phyloP scores from a whole-genome alignment of 148 eudicot species.

The Dysphania ambrosioides region DNA sequence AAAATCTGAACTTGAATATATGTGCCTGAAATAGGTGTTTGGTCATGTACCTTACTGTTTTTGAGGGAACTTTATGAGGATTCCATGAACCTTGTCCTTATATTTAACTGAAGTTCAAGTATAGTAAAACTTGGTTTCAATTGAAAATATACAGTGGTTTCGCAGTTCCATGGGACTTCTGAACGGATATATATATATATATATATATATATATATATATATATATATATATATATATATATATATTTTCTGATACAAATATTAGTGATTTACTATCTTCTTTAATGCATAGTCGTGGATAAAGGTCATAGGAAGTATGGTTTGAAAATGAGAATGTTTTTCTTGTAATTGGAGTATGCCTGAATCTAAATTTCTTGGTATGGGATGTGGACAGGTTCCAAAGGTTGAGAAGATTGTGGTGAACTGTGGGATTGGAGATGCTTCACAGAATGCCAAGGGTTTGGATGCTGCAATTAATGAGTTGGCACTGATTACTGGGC shows the following conservation, averaged over 20 bases:
- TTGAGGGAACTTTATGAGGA: not conserved
- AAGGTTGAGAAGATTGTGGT: conserved; percentile 84
- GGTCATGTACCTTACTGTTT: not conserved
- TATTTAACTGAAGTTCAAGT: not conserved
- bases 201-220: no score
- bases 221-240: no score
- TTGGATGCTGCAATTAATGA: conserved; percentile 83
- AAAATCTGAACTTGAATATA: no score
- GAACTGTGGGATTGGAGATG: conserved; percentile 95
- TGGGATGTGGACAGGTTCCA: conserved; percentile 57
- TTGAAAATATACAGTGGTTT: not conserved
- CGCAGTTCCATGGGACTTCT: not conserved
- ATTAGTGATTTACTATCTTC: no score
- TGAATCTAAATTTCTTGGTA: conserved; percentile 1
- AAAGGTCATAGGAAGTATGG: not conserved
- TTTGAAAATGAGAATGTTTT: not conserved
- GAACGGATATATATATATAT: no score
- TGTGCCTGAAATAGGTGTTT: no score
- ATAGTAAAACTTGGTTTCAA: not conserved
- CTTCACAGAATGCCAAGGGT: conserved; percentile 93
- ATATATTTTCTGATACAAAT: not conserved
- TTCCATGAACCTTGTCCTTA: not conserved
- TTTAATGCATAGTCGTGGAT: not conserved
- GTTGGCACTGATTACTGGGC: conserved; percentile 79
- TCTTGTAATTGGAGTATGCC: not conserved